phyloP scores from a whole-genome alignment of 495 filamentous ascomycete genomes.

The Glarea lozoyensis region DNA sequence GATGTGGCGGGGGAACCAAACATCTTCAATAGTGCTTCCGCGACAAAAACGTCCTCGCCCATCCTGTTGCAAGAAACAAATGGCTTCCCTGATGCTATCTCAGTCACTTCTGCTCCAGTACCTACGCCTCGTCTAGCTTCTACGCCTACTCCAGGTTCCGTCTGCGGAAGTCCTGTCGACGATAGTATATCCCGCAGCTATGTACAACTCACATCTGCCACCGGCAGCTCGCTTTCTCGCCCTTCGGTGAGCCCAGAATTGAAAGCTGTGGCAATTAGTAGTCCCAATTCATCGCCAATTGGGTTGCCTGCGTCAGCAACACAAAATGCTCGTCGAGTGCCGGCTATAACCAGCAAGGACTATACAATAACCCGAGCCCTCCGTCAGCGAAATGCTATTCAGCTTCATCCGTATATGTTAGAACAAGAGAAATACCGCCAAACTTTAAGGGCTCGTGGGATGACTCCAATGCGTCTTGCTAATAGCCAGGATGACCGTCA shows the following conservation, averaged over 20 bases:
- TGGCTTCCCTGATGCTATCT: background rate
- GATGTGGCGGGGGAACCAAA: background rate
- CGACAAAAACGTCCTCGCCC: background rate
- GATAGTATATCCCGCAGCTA: constrained; percentile 20
- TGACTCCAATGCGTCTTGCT: constrained; percentile 51
- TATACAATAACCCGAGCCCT: constrained; percentile 33
- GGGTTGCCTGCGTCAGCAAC: background rate
- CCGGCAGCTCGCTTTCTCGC: constrained; percentile 13
- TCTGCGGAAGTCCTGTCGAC: background rate
- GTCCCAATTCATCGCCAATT: background rate
- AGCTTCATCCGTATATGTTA: constrained; percentile 62
- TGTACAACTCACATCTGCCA: constrained; percentile 16
- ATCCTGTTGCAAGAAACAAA: constrained; percentile 2
- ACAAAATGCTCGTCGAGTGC: background rate
- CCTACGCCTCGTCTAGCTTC: background rate
- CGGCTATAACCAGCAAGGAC: background rate
- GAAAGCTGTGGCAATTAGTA: background rate
- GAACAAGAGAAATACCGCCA: constrained; percentile 59
- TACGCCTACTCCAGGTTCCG: no score
- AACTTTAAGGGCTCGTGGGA: constrained; percentile 49
- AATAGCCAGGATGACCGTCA: constrained; percentile 22
- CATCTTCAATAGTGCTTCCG: background rate
- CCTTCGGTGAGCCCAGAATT: constrained; percentile 1
- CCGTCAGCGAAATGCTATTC: constrained; percentile 63
- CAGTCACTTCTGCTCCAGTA: background rate